phyloP scores from a whole-genome alignment of 2,329 filamentous ascomycete species.

The Cadophora malorum region DNA sequence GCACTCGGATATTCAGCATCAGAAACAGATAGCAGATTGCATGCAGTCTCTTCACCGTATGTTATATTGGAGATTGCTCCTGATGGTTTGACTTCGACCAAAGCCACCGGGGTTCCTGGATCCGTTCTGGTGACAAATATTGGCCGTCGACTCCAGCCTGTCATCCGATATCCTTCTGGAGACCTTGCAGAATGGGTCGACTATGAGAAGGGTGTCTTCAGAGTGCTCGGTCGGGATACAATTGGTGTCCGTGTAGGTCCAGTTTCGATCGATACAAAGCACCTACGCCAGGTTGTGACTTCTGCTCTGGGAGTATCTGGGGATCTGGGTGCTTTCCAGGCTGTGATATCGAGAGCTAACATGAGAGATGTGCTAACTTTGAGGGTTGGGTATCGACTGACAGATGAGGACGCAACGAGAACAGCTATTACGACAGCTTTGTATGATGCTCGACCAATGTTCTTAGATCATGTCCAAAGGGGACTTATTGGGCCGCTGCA shows the following conservation, averaged over 20 bases:
- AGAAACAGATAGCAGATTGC: conserved; percentile 3
- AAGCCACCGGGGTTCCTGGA: conserved; percentile 10
- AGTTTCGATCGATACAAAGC: background rate
- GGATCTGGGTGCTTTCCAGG: conserved; percentile 17
- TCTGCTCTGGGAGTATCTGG: background rate
- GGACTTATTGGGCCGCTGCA: conserved; percentile 7
- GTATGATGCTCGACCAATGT: conserved; percentile 1
- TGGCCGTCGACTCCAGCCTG: conserved; percentile 13
- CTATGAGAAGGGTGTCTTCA: conserved; percentile 3
- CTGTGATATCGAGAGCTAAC: conserved; percentile 1
- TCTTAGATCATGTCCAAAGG: conserved; percentile 2
- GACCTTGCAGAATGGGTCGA: conserved; percentile 20
- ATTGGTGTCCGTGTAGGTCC: conserved; percentile 7
- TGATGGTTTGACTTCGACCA: conserved; percentile 7
- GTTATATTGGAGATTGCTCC: conserved; percentile 18
- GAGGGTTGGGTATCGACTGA: background rate
- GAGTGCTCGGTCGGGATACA: conserved; percentile 12
- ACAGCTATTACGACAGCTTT: background rate
- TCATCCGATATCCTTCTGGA: conserved; percentile 22
- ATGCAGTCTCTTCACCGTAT: conserved; percentile 10
- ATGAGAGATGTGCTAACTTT: conserved; percentile 15
- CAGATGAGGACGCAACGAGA: background rate
- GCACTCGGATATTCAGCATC: conserved; percentile 14
- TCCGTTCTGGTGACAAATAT: conserved; percentile 19
- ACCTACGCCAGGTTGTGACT: conserved; percentile 3